Conservation (phyloP, 1,139 yeast species). For the Lodderomyces margitis region DNA sequence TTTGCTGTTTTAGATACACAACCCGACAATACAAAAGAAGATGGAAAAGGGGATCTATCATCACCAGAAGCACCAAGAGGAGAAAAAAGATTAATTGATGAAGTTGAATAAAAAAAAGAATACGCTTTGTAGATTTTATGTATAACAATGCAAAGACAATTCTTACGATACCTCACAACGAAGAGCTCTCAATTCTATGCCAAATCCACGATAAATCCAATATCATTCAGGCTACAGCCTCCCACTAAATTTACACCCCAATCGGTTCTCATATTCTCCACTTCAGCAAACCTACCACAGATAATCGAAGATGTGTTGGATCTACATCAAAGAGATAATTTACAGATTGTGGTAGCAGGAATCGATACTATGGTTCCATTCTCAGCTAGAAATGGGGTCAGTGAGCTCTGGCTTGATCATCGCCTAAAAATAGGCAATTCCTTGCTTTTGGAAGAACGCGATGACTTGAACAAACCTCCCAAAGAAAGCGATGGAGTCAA, state of each 20-base stretch:
- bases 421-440: constrained; percentile 23
- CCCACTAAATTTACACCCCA: constrained; percentile 20
- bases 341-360: constrained; percentile 51
- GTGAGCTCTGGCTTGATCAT: constrained; percentile 48
- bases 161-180: constrained; percentile 3
- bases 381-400: constrained; percentile 40
- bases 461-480: constrained; percentile 23
- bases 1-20: constrained; percentile 16
- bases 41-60: neutral
- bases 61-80: constrained; percentile 11
- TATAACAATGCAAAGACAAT: constrained; percentile 2
- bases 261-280: constrained; percentile 36
- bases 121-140: neutral
- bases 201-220: constrained; percentile 24
- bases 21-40: neutral
- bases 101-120: constrained; percentile 19
- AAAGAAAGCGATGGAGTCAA: constrained; percentile 35
- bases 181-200: constrained; percentile 9
- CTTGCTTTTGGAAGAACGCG: constrained; percentile 22
- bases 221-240: constrained; percentile 11
- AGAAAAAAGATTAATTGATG: constrained; percentile 26
- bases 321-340: constrained; percentile 23
- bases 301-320: constrained; percentile 33
- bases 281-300: constrained; percentile 40
- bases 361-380: constrained; percentile 44